Percentiles rank a stretch among this genome's conserved stretches.
These are phyloP conservation scores for Candida schatavii DNA, from an alignment of 805 yeast species.

Conservation along the genomic window DNA sequence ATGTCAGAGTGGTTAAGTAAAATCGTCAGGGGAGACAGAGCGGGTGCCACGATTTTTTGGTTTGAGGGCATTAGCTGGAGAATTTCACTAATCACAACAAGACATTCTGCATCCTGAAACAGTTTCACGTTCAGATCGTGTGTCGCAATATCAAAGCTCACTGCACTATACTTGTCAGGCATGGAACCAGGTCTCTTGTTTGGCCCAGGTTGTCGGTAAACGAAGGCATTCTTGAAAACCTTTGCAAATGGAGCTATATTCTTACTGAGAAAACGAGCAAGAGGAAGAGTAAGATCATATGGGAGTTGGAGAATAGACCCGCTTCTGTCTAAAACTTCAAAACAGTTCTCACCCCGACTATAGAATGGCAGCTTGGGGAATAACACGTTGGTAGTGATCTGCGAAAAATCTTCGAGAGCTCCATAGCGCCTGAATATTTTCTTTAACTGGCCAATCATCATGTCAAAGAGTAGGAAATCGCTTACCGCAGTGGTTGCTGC, in stretches of 20 bases:
- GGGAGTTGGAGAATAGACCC: constrained; percentile 90
- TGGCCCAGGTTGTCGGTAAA: constrained; percentile 56
- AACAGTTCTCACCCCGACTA: constrained; percentile 55
- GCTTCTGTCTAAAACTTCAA: constrained; percentile 77
- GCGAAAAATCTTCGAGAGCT: constrained; percentile 65
- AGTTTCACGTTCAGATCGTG: constrained; percentile 41
- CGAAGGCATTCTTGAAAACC: constrained; percentile 73
- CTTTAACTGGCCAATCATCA: constrained; percentile 59
- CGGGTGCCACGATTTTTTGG: background rate
- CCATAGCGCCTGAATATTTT: constrained; percentile 76
- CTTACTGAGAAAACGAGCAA: constrained; percentile 80
- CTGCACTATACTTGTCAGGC: constrained; percentile 75
- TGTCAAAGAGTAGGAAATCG: constrained; percentile 58
- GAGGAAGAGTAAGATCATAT: constrained; percentile 84
- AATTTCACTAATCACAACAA: constrained; percentile 77
- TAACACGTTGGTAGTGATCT: constrained; percentile 53
- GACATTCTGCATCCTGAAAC: constrained; percentile 81
- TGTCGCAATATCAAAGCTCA: constrained; percentile 80
- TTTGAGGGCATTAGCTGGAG: constrained; percentile 12
- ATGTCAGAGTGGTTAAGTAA: constrained; percentile 80
- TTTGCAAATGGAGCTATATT: constrained; percentile 52
- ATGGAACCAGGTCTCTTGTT: constrained; percentile 54
- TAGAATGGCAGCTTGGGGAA: constrained; percentile 78
- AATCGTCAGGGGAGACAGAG: constrained; percentile 23
- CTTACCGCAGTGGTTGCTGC: constrained; percentile 15